A percentile compares a stretch with the other conserved stretches of the same genome.
Evolutionary conservation across 1,284 basidiomycete species (phyloP).

Genomic region (Ganoderma lingzhi): DNA sequence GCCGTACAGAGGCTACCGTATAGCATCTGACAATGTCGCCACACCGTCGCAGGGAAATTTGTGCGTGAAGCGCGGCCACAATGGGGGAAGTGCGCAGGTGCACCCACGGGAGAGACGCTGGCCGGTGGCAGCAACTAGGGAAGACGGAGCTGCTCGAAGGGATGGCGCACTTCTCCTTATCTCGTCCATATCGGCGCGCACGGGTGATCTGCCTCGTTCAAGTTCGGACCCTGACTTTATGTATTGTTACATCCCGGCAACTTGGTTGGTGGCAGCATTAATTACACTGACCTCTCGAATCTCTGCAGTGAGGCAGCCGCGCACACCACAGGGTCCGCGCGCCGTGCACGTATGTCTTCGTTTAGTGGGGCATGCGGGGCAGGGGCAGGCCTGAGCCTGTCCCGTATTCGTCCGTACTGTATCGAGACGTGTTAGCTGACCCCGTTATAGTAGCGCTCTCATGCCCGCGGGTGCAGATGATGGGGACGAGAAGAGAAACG

Average conservation of each 20-base stretch:
- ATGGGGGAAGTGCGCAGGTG: not conserved
- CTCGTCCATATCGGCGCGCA: slow-evolving; percentile 1
- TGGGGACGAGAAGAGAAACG: not conserved
- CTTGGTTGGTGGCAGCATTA: not conserved
- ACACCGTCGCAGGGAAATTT: not conserved
- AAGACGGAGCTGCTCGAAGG: not conserved
- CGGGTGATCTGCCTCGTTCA: not conserved
- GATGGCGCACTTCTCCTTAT: slow-evolving; percentile 2
- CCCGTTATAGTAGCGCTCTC: not conserved
- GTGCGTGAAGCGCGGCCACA: not conserved
- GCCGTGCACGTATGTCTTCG: not conserved
- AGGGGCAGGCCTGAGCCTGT: not conserved
- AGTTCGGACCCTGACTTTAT: not conserved
- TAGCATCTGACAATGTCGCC: not conserved
- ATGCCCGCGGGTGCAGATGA: not conserved
- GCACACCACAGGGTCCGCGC: not conserved
- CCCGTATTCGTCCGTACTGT: not conserved
- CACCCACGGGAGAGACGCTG: slow-evolving; percentile 4
- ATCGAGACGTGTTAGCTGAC: slow-evolving; percentile 1
- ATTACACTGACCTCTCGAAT: not conserved
- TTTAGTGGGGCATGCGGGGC: not conserved
- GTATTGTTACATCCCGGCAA: not conserved
- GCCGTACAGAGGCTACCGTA: not conserved
- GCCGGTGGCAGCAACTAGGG: not conserved
- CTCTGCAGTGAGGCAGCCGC: not conserved